Conservation (phyloP, 345 rosid species). For the Erysimum cheiranthoides region DNA sequence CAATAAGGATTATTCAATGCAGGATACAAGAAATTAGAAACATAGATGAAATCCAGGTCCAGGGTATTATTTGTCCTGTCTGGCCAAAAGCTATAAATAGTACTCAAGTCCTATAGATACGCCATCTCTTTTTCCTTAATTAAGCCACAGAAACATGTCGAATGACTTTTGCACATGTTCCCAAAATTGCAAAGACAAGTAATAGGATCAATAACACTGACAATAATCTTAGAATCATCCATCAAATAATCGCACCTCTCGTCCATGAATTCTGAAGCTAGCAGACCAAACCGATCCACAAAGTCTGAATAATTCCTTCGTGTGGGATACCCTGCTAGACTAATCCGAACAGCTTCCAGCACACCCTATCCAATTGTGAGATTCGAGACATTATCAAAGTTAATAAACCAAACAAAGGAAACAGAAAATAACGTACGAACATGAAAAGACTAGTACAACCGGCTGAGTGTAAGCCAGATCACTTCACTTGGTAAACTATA, state of each 20-base stretch:
- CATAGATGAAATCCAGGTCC: conserved; percentile 29
- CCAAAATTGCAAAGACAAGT: conserved; percentile 6
- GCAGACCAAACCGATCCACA: conserved; percentile 91
- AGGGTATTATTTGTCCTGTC: conserved; percentile 21
- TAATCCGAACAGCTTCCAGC: conserved; percentile 96
- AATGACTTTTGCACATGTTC: conserved; percentile 9
- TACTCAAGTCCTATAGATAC: background rate
- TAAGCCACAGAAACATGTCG: conserved; percentile 17
- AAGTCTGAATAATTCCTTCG: conserved; percentile 85
- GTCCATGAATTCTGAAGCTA: conserved; percentile 74
- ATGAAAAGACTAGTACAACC: conserved; percentile 28
- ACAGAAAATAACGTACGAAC: background rate
- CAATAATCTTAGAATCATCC: conserved; percentile 28
- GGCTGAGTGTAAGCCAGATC: conserved; percentile 29
- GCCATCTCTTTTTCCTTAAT: conserved; percentile 19
- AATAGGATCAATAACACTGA: conserved; percentile 17
- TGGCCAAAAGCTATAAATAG: conserved; percentile 12
- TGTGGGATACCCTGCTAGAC: conserved; percentile 98
- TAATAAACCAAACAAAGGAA: conserved; percentile 23
- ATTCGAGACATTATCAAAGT: conserved; percentile 33
- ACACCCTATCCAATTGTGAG: conserved; percentile 72
- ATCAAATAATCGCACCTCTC: conserved; percentile 60
- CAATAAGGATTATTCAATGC: conserved; percentile 13
- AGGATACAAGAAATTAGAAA: conserved; percentile 27
- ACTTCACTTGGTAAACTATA: conserved; percentile 24